Base-by-base conservation (phyloP, 768 basidiomycete genomes). In the Wakefieldia striispora region DNA sequence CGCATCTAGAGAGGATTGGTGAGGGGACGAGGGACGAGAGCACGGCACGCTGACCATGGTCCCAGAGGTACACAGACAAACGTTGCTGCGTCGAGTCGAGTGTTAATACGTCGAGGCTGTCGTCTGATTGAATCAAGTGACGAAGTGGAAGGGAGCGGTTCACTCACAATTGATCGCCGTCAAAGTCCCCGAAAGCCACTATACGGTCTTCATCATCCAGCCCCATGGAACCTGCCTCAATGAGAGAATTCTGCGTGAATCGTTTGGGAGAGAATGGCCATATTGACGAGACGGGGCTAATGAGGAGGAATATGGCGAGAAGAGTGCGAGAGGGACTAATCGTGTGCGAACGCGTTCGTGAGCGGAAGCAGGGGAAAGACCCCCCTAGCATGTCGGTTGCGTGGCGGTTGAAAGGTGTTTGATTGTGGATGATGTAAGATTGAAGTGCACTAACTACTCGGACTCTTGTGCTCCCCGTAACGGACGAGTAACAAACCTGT, bases 231-330 rank as follows among this genome's bases (percentile, higher is more conserved):
- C 93, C 95, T 3, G 92, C 86, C 52, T 81, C 75, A 43, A 97
- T 73, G 44, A 97, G 76, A 0, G 86, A 78, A 60, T 94, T 95
- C 45, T 84, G 82, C 10, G 77, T 82, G 71, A 92, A 95, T 35
- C 90, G 77, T 65, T 94, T 91, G n/a, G 84, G 78, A 37, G 84
- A 76, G 69, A 94, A 94, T 0, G 94, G 93, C 94, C 94, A 95
- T 64, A 78, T 61, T 12, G 72, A 70, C 34, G 40, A 54, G 35
- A 50, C 60, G 6, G 68, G 68, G 31, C 43, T 40, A 26, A 40
- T 43, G 33, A 68, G 39, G 6, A 61, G 47, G 7, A 64, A 26
- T 33, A 50, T 37, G 31, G 47, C 35, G 2, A 67, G 44, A 47
- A 66, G 50, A 7, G 35, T 26, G 3, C 38, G 26, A 33, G 31